Base-by-base conservation (phyloP, 495 filamentous ascomycete genomes). In the Penicillium ochrochloron region DNA sequence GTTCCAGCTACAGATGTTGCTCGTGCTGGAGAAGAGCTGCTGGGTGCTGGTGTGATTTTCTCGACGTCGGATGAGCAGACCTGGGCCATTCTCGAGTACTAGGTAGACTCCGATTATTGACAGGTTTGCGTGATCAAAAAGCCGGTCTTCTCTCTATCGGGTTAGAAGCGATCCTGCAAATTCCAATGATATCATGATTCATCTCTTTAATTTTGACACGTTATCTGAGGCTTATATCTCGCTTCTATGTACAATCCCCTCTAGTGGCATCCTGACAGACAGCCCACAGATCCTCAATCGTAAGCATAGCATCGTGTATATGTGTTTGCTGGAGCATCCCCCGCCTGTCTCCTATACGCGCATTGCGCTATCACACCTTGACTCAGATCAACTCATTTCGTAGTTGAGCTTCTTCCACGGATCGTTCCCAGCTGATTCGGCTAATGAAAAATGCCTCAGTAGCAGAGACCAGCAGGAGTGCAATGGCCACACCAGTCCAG, bases 61-160 rank as follows among this genome's bases (percentile, higher is more conserved):
- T 92, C 93, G 56, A 99, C 96, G 12, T 80, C 94, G 29, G 93
- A 98, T 79, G 95, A 99, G 67, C 74, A 83, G 60, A 93, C 90
- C 0, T 93, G 88, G 85, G 89, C 89, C 31, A 76, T 92, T 62
- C 77, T 93, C 37, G 88, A 92, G 27, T 86, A 82, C 59, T 89
- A 73, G 64, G 61, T 15, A 50, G 37, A 56, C 44, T 19, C 44
- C 19, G 53, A 56, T 29, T 23, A 31, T 31, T 25, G 27, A 37
- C 15, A 21, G 29, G 53, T 31, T 56, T 21, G 53, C 33, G 37
- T 31, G 33, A 48, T 57, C 11, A 50, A 35, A 31, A 35, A 34
- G 10, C 34, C 46, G 11, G 23, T 64, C 60, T 50, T 61, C 48
- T 61, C 48, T 23, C n/a, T 60, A 34, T 19, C 19, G 19, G 25